A percentile compares a stretch with the other conserved stretches of the same genome.
Conservation (phyloP, 345 rosid species). For the Limnanthes douglasii region DNA sequence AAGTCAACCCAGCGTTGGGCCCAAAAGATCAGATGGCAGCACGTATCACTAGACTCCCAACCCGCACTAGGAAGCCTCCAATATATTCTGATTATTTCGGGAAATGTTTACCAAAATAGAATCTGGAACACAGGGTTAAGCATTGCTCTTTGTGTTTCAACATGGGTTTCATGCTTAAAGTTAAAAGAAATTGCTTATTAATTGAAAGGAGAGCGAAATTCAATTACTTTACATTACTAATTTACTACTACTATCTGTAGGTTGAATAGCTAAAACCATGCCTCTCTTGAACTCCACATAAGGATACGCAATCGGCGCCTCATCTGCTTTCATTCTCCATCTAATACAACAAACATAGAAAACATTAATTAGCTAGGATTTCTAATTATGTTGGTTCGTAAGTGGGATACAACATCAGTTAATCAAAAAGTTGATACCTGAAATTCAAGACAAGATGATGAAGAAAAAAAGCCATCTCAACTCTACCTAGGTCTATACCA, state of each 20-base stretch:
- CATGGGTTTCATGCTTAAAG: background rate
- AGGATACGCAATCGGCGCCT: constrained; percentile 64
- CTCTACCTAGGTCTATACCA: constrained; percentile 71
- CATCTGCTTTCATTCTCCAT: constrained; percentile 57
- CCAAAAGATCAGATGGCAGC: no score
- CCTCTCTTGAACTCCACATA: constrained; percentile 62
- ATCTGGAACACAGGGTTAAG: no score
- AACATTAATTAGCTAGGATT: background rate
- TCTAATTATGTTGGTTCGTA: constrained; percentile 13
- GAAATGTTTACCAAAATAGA: no score
- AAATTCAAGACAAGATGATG: constrained; percentile 78
- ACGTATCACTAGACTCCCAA: no score
- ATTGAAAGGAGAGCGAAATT: no score
- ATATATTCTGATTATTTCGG: no score
- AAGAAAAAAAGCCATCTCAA: constrained; percentile 57
- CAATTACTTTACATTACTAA: background rate
- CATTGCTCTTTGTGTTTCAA: no score
- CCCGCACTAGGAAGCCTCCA: no score
- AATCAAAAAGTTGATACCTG: constrained; percentile 24
- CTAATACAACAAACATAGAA: constrained; percentile 13
- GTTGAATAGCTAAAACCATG: constrained; percentile 48
- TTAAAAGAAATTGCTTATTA: constrained; percentile 1
- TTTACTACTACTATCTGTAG: constrained; percentile 5
- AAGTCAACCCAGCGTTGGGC: no score
- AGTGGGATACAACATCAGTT: constrained; percentile 11